Evolutionary conservation across 208 protist genomes (phyloP).

Genomic region (Novymonas esmeraldas): DNA sequence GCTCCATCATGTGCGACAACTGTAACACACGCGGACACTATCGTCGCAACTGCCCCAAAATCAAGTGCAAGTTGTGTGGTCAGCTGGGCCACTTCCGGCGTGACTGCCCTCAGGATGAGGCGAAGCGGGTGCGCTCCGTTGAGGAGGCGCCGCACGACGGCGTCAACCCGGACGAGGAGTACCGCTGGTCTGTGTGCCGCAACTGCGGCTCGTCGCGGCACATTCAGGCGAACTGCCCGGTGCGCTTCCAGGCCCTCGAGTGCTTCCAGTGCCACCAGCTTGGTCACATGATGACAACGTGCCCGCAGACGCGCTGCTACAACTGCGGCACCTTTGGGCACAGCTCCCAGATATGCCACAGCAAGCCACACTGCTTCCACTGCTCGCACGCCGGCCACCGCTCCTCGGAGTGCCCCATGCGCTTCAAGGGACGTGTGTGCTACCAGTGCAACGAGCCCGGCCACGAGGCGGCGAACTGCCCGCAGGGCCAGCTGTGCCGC

Average conservation of each 20-base stretch:
- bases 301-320: conserved; percentile 85
- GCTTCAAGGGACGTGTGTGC: conserved; percentile 73
- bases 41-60: conserved; percentile 57
- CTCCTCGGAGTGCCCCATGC: conserved; percentile 80
- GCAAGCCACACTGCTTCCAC: conserved; percentile 87
- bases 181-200: conserved; percentile 61
- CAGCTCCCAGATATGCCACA: conserved; percentile 84
- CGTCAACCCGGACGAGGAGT: conserved; percentile 23
- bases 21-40: conserved; percentile 50
- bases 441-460: conserved; percentile 91
- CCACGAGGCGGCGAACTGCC: conserved; percentile 82
- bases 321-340: conserved; percentile 90
- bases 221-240: conserved; percentile 67
- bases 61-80: conserved; percentile 61
- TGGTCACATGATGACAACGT: conserved; percentile 82
- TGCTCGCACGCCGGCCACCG: conserved; percentile 78
- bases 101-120: conserved; percentile 44
- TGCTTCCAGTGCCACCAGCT: conserved; percentile 87
- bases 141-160: conserved; percentile 12
- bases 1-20: conserved; percentile 37
- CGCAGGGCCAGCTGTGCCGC: conserved; percentile 71
- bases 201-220: conserved; percentile 81
- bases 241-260: conserved; percentile 63
- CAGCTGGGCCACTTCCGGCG: conserved; percentile 63
- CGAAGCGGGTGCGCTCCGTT: conserved; percentile 14